Percentiles rank a stretch among this genome's conserved stretches.
These are phyloP conservation scores for Fraxinus cuspidata DNA, from an alignment of 257 asterid genomes.

Conservation along the genomic window DNA sequence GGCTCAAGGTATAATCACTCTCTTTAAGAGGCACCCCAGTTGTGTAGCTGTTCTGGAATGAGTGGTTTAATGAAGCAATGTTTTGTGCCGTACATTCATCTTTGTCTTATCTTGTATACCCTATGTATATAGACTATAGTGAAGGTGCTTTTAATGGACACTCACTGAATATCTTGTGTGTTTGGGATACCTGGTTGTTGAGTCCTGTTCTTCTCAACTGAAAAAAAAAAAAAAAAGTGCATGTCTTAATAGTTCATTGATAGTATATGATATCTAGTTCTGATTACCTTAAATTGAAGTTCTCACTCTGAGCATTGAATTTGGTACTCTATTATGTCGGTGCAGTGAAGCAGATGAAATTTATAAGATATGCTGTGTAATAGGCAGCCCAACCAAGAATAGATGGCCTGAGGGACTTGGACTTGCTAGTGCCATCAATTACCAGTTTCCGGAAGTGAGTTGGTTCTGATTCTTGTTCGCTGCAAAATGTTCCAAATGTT, in stretches of 20 bases:
- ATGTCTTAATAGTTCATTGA: background rate
- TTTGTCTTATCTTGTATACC: background rate
- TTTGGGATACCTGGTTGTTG: background rate
- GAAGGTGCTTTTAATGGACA: background rate
- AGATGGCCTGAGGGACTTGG: conserved; percentile 68
- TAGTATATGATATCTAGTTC: background rate
- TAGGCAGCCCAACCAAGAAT: conserved; percentile 55
- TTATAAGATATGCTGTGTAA: conserved; percentile 59
- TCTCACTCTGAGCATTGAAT: background rate
- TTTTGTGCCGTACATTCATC: background rate
- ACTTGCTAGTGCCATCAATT: conserved; percentile 62
- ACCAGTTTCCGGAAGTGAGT: conserved; percentile 64
- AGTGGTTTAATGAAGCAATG: background rate
- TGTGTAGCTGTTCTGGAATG: conserved; percentile 14
- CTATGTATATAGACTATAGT: background rate
- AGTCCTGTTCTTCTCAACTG: background rate
- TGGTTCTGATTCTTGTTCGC: conserved; percentile 3
- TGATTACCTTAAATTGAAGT: background rate
- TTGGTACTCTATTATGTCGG: background rate
- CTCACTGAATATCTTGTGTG: background rate
- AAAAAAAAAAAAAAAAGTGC: background rate
- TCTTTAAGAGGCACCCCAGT: background rate
- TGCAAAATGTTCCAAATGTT: background rate
- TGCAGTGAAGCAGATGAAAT: conserved; percentile 69
- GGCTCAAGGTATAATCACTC: conserved; percentile 52